A percentile compares a stretch with the other conserved stretches of the same genome.
Evolutionary conservation across 768 basidiomycete genomes (phyloP).

Genomic region (Naematelia aurantialba): DNA sequence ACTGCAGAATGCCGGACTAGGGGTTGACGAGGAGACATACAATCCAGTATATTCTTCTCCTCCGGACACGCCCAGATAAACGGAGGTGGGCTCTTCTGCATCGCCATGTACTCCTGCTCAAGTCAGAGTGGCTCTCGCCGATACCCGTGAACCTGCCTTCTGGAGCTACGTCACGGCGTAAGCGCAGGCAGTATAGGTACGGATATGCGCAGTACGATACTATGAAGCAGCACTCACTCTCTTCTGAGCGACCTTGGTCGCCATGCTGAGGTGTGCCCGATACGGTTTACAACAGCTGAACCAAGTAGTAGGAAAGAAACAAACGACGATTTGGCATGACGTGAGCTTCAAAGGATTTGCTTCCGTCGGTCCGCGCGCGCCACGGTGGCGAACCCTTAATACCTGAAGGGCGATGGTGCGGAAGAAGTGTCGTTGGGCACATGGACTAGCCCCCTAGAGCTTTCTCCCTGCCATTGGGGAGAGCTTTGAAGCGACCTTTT

Average conservation of each 20-base stretch:
- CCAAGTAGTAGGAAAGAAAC: neutral
- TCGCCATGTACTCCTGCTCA: conserved; percentile 48
- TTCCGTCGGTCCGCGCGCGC: neutral
- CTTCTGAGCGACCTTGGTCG: conserved; percentile 48
- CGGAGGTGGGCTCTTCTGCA: conserved; percentile 91
- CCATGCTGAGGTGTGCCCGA: conserved; percentile 32
- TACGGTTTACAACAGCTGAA: neutral
- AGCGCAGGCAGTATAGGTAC: neutral
- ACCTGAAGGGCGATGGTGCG: too few species aligned
- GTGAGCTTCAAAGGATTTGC: too few species aligned
- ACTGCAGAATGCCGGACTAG: neutral
- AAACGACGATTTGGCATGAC: too few species aligned
- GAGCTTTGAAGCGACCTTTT: too few species aligned
- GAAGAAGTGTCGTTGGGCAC: too few species aligned
- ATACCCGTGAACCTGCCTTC: conserved; percentile 10
- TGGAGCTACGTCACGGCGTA: conserved; percentile 5
- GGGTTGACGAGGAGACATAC: conserved; percentile 57
- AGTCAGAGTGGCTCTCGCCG: neutral
- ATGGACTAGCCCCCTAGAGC: too few species aligned
- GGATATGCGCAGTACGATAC: neutral
- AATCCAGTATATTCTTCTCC: conserved; percentile 94
- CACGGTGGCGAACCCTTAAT: too few species aligned
- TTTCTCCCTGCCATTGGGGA: too few species aligned
- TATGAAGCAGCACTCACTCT: conserved; percentile 31
- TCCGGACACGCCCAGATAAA: conserved; percentile 94